Evolutionary conservation across 2,329 filamentous ascomycete species (phyloP).

Genomic region (Ophiocordyceps sinensis): DNA sequence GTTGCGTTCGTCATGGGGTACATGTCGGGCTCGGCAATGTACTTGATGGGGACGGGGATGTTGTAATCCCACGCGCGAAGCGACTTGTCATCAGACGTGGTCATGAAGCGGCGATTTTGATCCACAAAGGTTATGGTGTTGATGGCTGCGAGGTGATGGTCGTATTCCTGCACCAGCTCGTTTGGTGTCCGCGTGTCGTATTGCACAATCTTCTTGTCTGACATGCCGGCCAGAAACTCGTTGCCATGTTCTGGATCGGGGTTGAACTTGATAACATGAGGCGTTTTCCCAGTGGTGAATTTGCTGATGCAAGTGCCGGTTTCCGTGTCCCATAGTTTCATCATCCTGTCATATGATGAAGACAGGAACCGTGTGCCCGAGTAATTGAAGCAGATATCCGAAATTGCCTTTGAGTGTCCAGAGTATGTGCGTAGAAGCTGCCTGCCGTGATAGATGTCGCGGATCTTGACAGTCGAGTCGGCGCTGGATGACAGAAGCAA

Average conservation of each 20-base stretch:
- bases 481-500: slow-evolving; percentile 80
- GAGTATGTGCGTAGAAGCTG: slow-evolving; percentile 84
- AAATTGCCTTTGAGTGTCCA: slow-evolving; percentile 80
- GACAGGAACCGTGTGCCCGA: slow-evolving; percentile 78
- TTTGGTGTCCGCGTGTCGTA: slow-evolving; percentile 71
- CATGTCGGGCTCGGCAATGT: slow-evolving; percentile 96
- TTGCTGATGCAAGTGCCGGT: slow-evolving; percentile 77
- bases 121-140: slow-evolving; percentile 97
- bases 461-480: slow-evolving; percentile 83
- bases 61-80: slow-evolving; percentile 96
- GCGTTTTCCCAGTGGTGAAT: slow-evolving; percentile 88
- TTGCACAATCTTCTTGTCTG: slow-evolving; percentile 97
- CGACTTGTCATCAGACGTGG: slow-evolving; percentile 93
- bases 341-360: slow-evolving; percentile 84
- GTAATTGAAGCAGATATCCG: slow-evolving; percentile 76
- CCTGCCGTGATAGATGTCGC: slow-evolving; percentile 82
- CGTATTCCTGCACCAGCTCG: slow-evolving; percentile 89
- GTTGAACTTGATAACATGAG: slow-evolving; percentile 90
- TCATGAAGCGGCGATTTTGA: slow-evolving; percentile 88
- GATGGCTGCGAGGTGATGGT: slow-evolving; percentile 93
- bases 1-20: slow-evolving; percentile 83
- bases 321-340: slow-evolving; percentile 98
- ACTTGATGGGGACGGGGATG: slow-evolving; percentile 96
- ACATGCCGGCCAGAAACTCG: slow-evolving; percentile 94
- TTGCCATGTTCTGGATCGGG: slow-evolving; percentile 61